A percentile compares a stretch with the other conserved stretches of the same genome.
Evolutionary conservation across 495 filamentous ascomycete genomes (phyloP).

Genomic region (Lasiosphaeriaceae sp.): DNA sequence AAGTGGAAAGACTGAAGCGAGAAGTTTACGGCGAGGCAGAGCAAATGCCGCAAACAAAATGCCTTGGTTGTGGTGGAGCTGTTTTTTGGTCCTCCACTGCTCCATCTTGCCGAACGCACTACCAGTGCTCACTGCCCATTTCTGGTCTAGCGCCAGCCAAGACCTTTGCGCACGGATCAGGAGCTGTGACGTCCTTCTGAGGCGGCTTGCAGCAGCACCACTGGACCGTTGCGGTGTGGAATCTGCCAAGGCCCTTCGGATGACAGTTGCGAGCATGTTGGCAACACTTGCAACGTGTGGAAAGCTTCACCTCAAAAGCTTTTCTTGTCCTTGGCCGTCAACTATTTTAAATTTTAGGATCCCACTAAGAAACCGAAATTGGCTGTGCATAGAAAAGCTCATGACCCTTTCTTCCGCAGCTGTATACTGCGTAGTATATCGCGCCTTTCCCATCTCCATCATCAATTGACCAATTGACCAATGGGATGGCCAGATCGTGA

Average conservation of each 20-base stretch:
- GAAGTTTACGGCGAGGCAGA: neutral
- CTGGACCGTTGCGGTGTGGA: too few relatives aligned
- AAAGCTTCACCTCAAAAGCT: neutral
- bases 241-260: neutral
- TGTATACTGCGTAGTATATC: too few relatives aligned
- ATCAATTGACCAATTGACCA: too few relatives aligned
- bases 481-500: too few relatives aligned
- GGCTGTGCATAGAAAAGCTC: too few relatives aligned
- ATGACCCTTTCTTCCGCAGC: too few relatives aligned
- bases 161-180: neutral
- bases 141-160: neutral
- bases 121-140: constrained; percentile 2
- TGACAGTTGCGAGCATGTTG: neutral
- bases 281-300: too few relatives aligned
- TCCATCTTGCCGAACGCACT: constrained; percentile 19
- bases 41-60: constrained; percentile 34
- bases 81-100: constrained; percentile 14
- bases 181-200: constrained; percentile 19
- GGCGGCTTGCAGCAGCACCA: too few relatives aligned
- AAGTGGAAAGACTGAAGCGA: constrained; percentile 10
- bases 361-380: too few relatives aligned
- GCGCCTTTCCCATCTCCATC: too few relatives aligned
- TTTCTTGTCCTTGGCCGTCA: too few relatives aligned
- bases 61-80: constrained; percentile 24
- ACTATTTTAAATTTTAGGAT: too few relatives aligned